These are phyloP conservation scores for Gloeophyllum trabeum DNA, from an alignment of 768 basidiomycete species.

Conservation along the genomic window DNA sequence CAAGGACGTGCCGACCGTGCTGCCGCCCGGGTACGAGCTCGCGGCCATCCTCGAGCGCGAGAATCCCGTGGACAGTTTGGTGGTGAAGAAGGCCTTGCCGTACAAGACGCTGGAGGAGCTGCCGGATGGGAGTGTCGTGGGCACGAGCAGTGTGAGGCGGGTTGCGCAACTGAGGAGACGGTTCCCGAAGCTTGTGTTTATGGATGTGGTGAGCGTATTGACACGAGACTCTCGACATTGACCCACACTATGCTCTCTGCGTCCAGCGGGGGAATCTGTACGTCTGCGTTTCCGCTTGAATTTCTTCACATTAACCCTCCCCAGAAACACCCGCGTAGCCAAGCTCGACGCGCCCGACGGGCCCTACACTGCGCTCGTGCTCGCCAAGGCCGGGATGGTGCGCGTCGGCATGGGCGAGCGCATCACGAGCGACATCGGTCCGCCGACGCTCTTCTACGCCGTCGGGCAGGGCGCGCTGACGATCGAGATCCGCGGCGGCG, in stretches of 20 bases:
- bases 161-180: constrained; percentile 80
- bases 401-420: constrained; percentile 69
- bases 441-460: constrained; percentile 75
- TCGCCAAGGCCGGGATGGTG: constrained; percentile 87
- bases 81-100: constrained; percentile 62
- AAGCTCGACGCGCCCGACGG: constrained; percentile 83
- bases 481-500: constrained; percentile 71
- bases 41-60: constrained; percentile 81
- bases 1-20: constrained; percentile 87
- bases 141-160: constrained; percentile 88
- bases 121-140: constrained; percentile 84
- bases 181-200: constrained; percentile 68
- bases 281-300: constrained; percentile 17
- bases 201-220: constrained; percentile 68
- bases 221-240: not conserved
- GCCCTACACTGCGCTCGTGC: constrained; percentile 79
- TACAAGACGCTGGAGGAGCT: constrained; percentile 75
- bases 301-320: not conserved
- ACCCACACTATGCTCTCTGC: not conserved
- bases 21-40: constrained; percentile 78
- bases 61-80: constrained; percentile 80
- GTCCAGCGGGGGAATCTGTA: constrained; percentile 78
- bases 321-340: constrained; percentile 77
- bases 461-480: constrained; percentile 93
- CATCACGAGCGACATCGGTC: constrained; percentile 58